Evolutionary conservation across 495 filamentous ascomycete species (phyloP), one percentile per base, ranked within the genome.

Genomic region (Bryoglossum gracile): DNA sequence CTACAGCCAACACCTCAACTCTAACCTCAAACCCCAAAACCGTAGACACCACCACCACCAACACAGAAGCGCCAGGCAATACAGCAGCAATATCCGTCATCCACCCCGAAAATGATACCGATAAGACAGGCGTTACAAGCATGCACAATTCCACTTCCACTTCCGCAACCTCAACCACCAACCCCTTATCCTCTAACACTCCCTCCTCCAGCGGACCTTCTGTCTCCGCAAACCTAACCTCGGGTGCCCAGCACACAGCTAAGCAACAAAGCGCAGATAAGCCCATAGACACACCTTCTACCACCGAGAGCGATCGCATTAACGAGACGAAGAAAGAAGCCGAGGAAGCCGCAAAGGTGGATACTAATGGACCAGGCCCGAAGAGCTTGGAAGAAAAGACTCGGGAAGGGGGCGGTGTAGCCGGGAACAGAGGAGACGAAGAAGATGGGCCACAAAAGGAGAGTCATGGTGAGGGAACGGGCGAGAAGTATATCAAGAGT

Each of bases 401-500:
- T 14, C 8, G 55, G 52, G 63, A 45, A 43, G 62, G 48, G 33
- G 61, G 48, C 47, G 19, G 14, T 54, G 38, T 11, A 1, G 43
- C 11, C 4, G 35, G 53, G 59, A 54, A 50, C 3, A 36, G 55
- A n/a, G 41, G 19, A 36, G 59, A 63, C 35, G 53, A 56, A 8
- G 58, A 55, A 3, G 50, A 65, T 8, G 58, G 62, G 2, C 60
- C 56, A 14, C 55, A 63, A 42, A 65, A 68, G 33, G 58, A 63
- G 41, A 65, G 61, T 53, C 65, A 60, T 19, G 65, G 65, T 25
- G 55, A 70, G 17, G 76, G 71, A 1, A 72, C 78, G 2, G 76
- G 72, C 11, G 62, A 77, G 60, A 54, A 74, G 36, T 82, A 73
- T 46, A 72, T 76, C 35, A 73, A 67, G 60, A 74, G 70, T 41